phyloP scores from a whole-genome alignment of 805 yeast species.

The Saccharomycopsis fodiens region DNA sequence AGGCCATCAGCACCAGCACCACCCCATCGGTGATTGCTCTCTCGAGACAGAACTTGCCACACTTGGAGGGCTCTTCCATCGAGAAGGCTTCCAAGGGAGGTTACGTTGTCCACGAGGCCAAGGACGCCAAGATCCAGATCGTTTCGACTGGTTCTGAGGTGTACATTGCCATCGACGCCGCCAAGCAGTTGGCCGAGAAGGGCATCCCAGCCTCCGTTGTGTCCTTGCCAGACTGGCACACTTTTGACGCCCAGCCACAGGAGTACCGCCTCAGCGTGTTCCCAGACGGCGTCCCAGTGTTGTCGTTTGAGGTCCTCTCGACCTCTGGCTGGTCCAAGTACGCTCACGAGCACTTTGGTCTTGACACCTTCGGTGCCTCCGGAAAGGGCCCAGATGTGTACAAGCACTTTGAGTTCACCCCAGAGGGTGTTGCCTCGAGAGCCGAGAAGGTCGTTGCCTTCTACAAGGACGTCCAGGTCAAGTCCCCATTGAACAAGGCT shows the following conservation, averaged over 20 bases:
- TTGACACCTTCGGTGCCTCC: constrained; percentile 94
- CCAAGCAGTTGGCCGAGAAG: constrained; percentile 55
- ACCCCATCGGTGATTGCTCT: constrained; percentile 74
- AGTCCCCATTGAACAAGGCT: constrained; percentile 76
- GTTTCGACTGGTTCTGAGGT: constrained; percentile 96
- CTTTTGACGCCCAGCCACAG: constrained; percentile 76
- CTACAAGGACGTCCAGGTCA: constrained; percentile 68
- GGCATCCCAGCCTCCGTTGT: constrained; percentile 79
- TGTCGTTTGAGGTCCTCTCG: constrained; percentile 90
- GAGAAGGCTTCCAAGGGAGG: constrained; percentile 96
- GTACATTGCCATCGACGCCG: constrained; percentile 70
- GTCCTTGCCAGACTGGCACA: constrained; percentile 86
- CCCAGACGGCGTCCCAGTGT: constrained; percentile 90
- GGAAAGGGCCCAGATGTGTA: constrained; percentile 81
- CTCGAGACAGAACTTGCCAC: constrained; percentile 86
- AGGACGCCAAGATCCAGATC: constrained; percentile 48
- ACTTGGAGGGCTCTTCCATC: constrained; percentile 83
- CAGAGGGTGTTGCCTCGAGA: constrained; percentile 86
- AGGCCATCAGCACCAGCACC: constrained; percentile 49
- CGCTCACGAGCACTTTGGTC: constrained; percentile 94
- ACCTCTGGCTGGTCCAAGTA: constrained; percentile 91
- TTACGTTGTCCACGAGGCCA: constrained; percentile 48
- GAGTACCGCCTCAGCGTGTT: constrained; percentile 80
- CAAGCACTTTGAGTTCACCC: constrained; percentile 82
- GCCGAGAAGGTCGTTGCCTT: constrained; percentile 71